phyloP scores from a whole-genome alignment of 73 alveolate genomes.

The Effrenium voratum region DNA sequence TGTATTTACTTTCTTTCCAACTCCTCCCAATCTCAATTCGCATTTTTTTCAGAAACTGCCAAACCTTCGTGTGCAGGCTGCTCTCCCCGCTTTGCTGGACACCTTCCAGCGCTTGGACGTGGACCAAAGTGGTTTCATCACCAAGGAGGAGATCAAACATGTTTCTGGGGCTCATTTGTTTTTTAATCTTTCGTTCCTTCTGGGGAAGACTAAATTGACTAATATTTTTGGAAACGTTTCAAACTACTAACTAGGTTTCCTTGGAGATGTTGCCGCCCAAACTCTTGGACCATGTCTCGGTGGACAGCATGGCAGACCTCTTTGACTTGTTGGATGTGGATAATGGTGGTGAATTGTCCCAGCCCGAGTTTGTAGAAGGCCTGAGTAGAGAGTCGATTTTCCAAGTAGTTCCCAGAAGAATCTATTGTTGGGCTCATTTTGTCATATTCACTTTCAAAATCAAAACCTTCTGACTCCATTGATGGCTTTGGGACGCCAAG shows the following conservation, averaged over 20 bases:
- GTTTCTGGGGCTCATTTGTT: no score
- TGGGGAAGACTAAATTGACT: no score
- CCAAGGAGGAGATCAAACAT: constrained; percentile 14
- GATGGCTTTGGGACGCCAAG: no score
- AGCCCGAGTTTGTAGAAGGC: background rate
- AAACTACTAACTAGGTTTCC: no score
- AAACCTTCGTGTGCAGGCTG: background rate
- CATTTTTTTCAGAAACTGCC: background rate
- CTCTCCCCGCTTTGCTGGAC: constrained; percentile 45
- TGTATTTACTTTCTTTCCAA: background rate
- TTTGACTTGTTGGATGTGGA: constrained; percentile 44
- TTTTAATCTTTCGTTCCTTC: no score
- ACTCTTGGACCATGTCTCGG: constrained; percentile 26
- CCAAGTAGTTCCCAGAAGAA: no score
- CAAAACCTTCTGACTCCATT: no score
- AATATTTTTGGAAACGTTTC: no score
- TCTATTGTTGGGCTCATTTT: no score
- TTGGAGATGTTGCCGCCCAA: constrained; percentile 37
- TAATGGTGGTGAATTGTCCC: background rate
- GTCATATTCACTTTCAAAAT: no score
- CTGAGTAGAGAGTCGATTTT: no score
- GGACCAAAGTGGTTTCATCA: constrained; percentile 26
- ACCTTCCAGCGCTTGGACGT: background rate
- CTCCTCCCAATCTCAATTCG: background rate
- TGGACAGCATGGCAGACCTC: constrained; percentile 53